These are phyloP conservation scores for Herpetomonas tarakana DNA, from an alignment of 208 protist genomes.

Conservation along the genomic window DNA sequence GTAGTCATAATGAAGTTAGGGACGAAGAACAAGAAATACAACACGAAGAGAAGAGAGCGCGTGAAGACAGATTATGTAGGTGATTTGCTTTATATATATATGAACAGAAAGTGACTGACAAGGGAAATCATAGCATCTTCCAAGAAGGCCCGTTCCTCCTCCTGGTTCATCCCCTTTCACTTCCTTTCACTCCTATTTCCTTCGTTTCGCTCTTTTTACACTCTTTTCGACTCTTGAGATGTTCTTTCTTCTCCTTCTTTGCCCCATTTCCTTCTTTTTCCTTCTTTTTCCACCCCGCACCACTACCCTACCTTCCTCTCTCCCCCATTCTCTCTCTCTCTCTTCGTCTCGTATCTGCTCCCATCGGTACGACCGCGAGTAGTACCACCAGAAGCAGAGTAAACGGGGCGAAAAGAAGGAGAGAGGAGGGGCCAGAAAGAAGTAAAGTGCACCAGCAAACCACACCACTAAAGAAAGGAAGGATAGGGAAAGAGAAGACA, in stretches of 20 bases:
- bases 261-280: slow-evolving; percentile 3
- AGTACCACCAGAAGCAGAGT: too few species aligned
- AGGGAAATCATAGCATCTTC: slow-evolving; percentile 3
- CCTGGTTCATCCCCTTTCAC: not conserved
- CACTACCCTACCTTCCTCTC: not conserved
- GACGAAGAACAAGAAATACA: too few species aligned
- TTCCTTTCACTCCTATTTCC: slow-evolving; percentile 19
- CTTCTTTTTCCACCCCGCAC: not conserved
- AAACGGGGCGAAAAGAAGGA: too few species aligned
- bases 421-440: too few species aligned
- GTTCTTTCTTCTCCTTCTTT: slow-evolving; percentile 11
- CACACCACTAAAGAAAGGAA: too few species aligned
- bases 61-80: too few species aligned
- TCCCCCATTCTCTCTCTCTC: not conserved
- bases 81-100: slow-evolving; percentile 3
- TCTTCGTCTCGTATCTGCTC: not conserved
- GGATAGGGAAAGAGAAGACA: too few species aligned
- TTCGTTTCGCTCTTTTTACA: slow-evolving; percentile 2
- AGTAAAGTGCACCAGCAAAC: too few species aligned
- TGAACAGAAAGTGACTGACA: slow-evolving; percentile 1
- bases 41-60: too few species aligned
- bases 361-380: not conserved
- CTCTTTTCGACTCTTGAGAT: not conserved
- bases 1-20: too few species aligned
- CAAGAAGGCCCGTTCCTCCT: not conserved